Evolutionary conservation across 2,329 filamentous ascomycete genomes (phyloP), one percentile per base, ranked within the genome.

Genomic region (Fusarium citri): DNA sequence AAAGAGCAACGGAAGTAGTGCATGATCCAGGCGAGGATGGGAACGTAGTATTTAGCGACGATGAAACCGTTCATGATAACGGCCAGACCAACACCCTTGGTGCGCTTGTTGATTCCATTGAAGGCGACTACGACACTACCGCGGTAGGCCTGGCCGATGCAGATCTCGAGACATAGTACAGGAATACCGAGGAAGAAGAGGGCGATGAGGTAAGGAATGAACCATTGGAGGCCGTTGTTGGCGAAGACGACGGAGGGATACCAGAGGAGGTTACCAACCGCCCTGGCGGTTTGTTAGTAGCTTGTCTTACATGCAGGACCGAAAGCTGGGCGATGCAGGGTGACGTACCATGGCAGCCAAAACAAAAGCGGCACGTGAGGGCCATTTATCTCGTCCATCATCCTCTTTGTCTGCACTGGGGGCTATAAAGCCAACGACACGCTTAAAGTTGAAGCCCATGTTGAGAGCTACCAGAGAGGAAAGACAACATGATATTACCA

Each of bases 61-160:
- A 84, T 78, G 61, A 83, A 84, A 43, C 83, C 82, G 56, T 85
- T 83, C 55, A 86, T 80, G 18, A 86, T 79, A 5, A 84, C 80
- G 1, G 81, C 82, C 31, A 87, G 74, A 0, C 85, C 86, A 3
- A 85, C 81, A 5, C 85, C 86, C 66, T 83, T 85, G 18, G 86
- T 74, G 12, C 84, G 79, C 25, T 76, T 72, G 66, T 86, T 82
- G 57, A 86, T 78, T 45, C 83, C 84, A 74, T 83, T 81, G 68
- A 78, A 86, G 4, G 85, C 83, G 42, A 85, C 81, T 18, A 85
- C 81, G 3, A 79, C 81, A 23, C 84, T 84, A 31, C 83, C 84
- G 15, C 85, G 84, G 66, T 87, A 86, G 6, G 85, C 84, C 69
- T 87, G 91, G 55, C 92, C 92, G 46, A 92, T 92, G 50, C 90